Evolutionary conservation across 768 basidiomycete species (phyloP).

Genomic region (Suillus tomentosus): DNA sequence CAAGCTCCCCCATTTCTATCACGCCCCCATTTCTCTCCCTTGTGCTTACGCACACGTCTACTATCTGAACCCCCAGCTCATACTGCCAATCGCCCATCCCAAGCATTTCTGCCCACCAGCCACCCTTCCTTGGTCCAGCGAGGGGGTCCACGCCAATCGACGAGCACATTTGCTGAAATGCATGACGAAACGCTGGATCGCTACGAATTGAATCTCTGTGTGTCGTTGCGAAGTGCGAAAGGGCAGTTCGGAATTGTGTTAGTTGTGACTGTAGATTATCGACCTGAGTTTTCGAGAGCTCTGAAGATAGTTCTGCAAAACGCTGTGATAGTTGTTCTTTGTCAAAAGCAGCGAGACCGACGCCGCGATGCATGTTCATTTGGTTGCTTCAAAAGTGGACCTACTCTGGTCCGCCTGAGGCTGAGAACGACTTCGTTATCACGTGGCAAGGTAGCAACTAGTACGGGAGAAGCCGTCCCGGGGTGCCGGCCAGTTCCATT

Average conservation of each 20-base stretch:
- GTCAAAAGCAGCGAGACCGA: slow-evolving; percentile 87
- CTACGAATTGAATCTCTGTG: slow-evolving; percentile 83
- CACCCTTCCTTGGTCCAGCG: slow-evolving; percentile 80
- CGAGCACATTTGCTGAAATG: slow-evolving; percentile 95
- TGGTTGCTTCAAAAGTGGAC: not conserved
- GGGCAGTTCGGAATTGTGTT: slow-evolving; percentile 77
- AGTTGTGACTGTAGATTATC: slow-evolving; percentile 81
- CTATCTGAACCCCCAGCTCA: slow-evolving; percentile 93
- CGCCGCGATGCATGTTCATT: slow-evolving; percentile 69
- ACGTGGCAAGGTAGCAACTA: not conserved
- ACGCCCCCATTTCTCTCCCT: slow-evolving; percentile 90
- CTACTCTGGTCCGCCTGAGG: not conserved
- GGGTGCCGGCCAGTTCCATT: not conserved
- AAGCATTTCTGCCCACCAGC: slow-evolving; percentile 91
- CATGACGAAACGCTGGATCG: slow-evolving; percentile 86
- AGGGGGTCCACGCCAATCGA: slow-evolving; percentile 95
- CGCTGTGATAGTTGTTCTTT: slow-evolving; percentile 80
- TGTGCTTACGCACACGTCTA: slow-evolving; percentile 88
- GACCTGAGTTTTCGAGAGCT: slow-evolving; percentile 76
- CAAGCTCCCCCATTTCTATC: slow-evolving; percentile 84
- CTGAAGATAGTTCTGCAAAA: slow-evolving; percentile 78
- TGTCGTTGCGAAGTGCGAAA: slow-evolving; percentile 76
- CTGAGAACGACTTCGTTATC: not conserved
- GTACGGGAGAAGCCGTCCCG: no score
- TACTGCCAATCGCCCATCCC: slow-evolving; percentile 94